phyloP scores from a whole-genome alignment of 495 filamentous ascomycete species.

The Daldinia vernicosa region DNA sequence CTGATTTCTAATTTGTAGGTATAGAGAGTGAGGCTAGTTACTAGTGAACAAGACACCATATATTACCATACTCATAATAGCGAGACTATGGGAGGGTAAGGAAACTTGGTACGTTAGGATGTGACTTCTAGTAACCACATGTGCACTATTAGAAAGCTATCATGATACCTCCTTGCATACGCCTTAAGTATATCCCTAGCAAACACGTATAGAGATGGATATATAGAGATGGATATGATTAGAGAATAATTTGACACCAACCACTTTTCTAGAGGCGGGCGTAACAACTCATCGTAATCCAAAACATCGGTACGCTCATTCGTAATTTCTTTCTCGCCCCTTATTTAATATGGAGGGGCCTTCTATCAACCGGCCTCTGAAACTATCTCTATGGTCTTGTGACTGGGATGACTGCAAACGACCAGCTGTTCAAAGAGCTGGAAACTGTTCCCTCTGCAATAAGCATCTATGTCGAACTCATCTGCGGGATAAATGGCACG shows the following conservation, averaged over 20 bases:
- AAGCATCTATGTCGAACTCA: background rate
- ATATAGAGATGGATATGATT: background rate
- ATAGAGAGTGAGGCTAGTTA: background rate
- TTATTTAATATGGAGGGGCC: background rate
- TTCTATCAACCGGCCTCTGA: background rate
- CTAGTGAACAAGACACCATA: background rate
- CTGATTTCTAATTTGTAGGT: background rate
- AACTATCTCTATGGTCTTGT: background rate
- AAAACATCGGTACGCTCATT: background rate
- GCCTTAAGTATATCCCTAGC: background rate
- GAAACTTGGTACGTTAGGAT: too few relatives aligned
- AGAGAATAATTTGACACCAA: background rate
- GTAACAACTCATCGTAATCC: background rate
- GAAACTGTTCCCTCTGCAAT: background rate
- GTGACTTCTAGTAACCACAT: too few relatives aligned
- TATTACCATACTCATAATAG: background rate
- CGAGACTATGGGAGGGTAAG: too few relatives aligned
- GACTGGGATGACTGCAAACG: background rate
- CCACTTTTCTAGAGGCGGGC: background rate
- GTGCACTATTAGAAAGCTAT: too few relatives aligned
- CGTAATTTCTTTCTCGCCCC: background rate
- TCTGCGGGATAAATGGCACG: background rate
- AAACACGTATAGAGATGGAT: too few relatives aligned
- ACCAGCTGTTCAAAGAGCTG: background rate
- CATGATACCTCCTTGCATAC: too few relatives aligned